These are phyloP conservation scores for Cladosporium cucumerinum DNA, from an alignment of 2,329 filamentous ascomycete genomes.

Conservation along the genomic window DNA sequence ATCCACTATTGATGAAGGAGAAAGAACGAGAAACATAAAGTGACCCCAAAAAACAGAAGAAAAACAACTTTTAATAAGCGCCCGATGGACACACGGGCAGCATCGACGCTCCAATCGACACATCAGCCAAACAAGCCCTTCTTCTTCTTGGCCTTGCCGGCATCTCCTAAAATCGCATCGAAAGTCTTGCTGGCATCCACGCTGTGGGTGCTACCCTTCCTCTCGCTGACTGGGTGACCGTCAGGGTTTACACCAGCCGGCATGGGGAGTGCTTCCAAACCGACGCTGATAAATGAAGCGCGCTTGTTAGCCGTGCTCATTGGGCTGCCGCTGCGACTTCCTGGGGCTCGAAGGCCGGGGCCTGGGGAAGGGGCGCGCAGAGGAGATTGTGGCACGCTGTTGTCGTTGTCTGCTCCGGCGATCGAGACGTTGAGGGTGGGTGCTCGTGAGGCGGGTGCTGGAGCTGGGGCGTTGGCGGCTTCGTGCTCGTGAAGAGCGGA, in stretches of 20 bases:
- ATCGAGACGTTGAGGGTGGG: background rate
- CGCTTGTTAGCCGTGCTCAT: slow-evolving; percentile 32
- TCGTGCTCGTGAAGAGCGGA: slow-evolving; percentile 31
- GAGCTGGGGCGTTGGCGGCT: slow-evolving; percentile 18
- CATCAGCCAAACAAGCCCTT: slow-evolving; percentile 14
- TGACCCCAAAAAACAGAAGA: too few relatives aligned
- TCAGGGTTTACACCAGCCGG: slow-evolving; percentile 43
- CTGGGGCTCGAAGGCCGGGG: background rate
- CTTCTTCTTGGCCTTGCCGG: slow-evolving; percentile 32
- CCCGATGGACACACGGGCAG: background rate
- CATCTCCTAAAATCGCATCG: slow-evolving; percentile 44
- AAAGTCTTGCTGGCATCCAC: slow-evolving; percentile 46
- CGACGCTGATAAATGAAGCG: slow-evolving; percentile 44
- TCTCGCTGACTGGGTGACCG: slow-evolving; percentile 19
- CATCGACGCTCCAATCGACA: background rate
- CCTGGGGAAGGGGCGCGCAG: slow-evolving; percentile 14
- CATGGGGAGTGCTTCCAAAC: slow-evolving; percentile 46
- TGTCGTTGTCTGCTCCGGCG: background rate
- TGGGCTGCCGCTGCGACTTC: slow-evolving; percentile 19
- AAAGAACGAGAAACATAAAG: background rate
- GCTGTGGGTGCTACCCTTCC: slow-evolving; percentile 30
- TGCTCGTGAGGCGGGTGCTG: slow-evolving; percentile 15
- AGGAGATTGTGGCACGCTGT: background rate
- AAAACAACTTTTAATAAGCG: background rate
- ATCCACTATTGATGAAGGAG: background rate